A percentile compares a stretch with the other conserved stretches of the same genome.
phyloP scores from a whole-genome alignment of 768 basidiomycete species.

The Leccinum variicolor region DNA sequence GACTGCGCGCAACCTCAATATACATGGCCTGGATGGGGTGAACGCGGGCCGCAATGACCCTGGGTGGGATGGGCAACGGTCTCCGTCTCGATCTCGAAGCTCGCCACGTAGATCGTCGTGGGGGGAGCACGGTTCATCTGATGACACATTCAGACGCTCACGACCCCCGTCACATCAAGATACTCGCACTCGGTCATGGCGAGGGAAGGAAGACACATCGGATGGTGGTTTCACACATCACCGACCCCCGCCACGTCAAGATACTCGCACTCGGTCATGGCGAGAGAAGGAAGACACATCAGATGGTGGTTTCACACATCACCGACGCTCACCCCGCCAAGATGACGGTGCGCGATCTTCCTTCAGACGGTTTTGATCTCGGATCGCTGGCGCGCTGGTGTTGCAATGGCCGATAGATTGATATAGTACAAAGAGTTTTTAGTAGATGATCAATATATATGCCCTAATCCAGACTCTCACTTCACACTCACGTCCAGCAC shows the following conservation, averaged over 20 bases:
- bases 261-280: slow-evolving; percentile 1
- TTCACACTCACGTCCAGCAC: not conserved
- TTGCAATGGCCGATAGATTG: slow-evolving; percentile 1
- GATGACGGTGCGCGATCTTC: slow-evolving; percentile 1
- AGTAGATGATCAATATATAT: not conserved
- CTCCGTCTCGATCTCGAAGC: slow-evolving; percentile 3
- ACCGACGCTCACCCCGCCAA: slow-evolving; percentile 1
- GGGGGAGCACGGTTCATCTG: not conserved
- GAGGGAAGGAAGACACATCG: not conserved
- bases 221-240: not conserved
- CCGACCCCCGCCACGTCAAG: slow-evolving; percentile 4
- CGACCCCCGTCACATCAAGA: slow-evolving; percentile 5
- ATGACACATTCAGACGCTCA: not conserved
- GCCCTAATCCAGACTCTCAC: slow-evolving; percentile 4
- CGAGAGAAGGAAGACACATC: not conserved
- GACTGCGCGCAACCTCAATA: slow-evolving; percentile 49
- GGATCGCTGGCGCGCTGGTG: not conserved
- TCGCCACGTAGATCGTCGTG: slow-evolving; percentile 11
- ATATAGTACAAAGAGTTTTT: slow-evolving; percentile 2
- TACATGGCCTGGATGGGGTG: slow-evolving; percentile 36
- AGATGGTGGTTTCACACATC: not conserved
- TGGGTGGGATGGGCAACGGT: not conserved
- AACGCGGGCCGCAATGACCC: slow-evolving; percentile 8
- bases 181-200: not conserved
- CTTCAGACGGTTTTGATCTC: slow-evolving; percentile 6